phyloP scores from a whole-genome alignment of 768 basidiomycete genomes.

The Amanita exitialis region DNA sequence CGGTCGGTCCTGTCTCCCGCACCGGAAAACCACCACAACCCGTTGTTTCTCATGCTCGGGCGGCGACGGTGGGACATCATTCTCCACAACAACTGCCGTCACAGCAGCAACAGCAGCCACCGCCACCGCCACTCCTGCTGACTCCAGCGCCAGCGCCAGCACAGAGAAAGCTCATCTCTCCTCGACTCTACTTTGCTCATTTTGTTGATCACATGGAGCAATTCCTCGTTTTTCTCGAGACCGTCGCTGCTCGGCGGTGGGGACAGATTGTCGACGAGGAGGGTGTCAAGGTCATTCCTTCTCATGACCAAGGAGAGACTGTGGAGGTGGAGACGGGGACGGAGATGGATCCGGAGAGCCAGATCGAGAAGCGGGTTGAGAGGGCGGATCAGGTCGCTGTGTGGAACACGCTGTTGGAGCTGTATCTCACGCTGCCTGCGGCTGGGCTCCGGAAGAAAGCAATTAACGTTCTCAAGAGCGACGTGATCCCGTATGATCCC shows the following conservation, averaged over 20 bases:
- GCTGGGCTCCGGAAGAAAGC: constrained; percentile 50
- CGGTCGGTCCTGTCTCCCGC: neutral
- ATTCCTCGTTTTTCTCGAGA: constrained; percentile 84
- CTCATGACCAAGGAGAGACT: neutral
- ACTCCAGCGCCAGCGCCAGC: constrained; percentile 17
- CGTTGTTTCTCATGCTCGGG: neutral
- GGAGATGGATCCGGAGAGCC: constrained; percentile 26
- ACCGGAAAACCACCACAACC: neutral
- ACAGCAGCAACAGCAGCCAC: too few relatives aligned
- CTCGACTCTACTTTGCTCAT: constrained; percentile 84
- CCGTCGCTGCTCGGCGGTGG: constrained; percentile 74
- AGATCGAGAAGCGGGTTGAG: constrained; percentile 26
- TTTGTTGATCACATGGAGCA: constrained; percentile 83
- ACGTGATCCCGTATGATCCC: constrained; percentile 65
- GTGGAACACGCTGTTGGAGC: constrained; percentile 93
- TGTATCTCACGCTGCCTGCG: constrained; percentile 65
- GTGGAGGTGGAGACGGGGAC: constrained; percentile 6
- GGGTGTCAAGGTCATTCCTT: constrained; percentile 8
- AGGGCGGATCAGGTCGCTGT: constrained; percentile 70
- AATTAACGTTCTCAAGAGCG: constrained; percentile 53
- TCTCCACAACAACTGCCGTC: neutral
- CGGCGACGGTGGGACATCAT: neutral
- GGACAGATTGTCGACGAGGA: constrained; percentile 46
- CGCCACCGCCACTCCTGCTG: neutral
- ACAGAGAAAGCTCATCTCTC: constrained; percentile 56